A percentile compares a stretch with the other conserved stretches of the same genome.
phyloP scores from a whole-genome alignment of 352 stramenopile genomes.

The Pythium utonaiense region DNA sequence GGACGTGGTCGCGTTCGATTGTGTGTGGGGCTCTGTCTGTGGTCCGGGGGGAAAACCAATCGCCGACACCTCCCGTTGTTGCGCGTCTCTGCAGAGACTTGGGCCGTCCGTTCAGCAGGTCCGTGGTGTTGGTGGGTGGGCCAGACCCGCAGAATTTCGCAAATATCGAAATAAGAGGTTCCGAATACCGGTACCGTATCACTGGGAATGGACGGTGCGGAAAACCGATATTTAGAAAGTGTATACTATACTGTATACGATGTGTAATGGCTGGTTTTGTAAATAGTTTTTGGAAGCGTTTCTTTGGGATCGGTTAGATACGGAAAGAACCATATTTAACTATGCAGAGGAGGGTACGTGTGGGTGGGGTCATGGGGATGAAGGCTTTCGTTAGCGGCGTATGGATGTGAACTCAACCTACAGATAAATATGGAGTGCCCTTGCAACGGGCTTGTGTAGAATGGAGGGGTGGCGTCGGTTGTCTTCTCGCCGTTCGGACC shows the following conservation, averaged over 20 bases:
- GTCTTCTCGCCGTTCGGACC: background rate
- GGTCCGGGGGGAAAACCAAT: conserved; percentile 13
- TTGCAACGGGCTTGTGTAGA: background rate
- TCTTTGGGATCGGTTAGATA: conserved; percentile 1
- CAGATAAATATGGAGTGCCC: conserved; percentile 1
- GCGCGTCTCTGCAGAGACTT: conserved; percentile 23
- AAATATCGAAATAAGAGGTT: conserved; percentile 14
- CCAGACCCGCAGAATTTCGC: conserved; percentile 22
- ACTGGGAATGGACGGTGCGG: background rate
- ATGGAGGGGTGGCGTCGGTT: background rate
- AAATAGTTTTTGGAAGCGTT: background rate
- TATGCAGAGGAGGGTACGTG: too few species aligned
- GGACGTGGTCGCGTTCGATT: conserved; percentile 14
- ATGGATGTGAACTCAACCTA: background rate
- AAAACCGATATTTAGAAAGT: conserved; percentile 9
- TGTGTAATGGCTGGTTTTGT: background rate
- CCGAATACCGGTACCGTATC: background rate
- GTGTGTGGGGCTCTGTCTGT: conserved; percentile 11
- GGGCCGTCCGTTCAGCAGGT: conserved; percentile 6
- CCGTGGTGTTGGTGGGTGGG: background rate
- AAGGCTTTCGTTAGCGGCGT: background rate
- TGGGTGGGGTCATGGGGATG: too few species aligned
- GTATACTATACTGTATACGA: conserved; percentile 16
- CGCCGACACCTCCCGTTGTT: conserved; percentile 1
- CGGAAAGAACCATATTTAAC: background rate